Evolutionary conservation across 345 rosid species (phyloP).

Genomic region (Rhodamnia argentea): DNA sequence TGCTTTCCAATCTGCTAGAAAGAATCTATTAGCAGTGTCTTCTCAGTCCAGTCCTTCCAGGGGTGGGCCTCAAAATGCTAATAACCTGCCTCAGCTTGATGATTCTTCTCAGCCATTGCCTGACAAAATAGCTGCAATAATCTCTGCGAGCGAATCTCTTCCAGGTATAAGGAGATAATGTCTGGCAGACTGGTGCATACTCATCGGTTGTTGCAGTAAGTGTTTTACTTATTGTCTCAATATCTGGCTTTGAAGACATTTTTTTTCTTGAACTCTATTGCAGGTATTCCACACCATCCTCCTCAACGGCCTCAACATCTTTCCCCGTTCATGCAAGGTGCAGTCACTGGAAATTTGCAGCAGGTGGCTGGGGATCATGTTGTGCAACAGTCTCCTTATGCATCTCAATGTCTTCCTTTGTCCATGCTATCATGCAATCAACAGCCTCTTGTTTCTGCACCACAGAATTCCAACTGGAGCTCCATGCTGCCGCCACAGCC

Average conservation of each 20-base stretch:
- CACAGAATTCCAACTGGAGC: conserved; percentile 15
- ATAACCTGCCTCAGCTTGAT: conserved; percentile 9
- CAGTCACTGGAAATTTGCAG: not conserved
- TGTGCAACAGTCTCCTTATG: conserved; percentile 5
- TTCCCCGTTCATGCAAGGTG: conserved; percentile 6
- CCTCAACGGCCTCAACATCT: conserved; percentile 3
- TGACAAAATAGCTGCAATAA: conserved; percentile 3
- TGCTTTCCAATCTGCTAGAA: not conserved
- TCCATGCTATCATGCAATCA: conserved; percentile 24
- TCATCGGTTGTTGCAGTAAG: not conserved
- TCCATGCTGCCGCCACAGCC: conserved; percentile 13
- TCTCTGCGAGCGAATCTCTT: not conserved
- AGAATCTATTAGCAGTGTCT: conserved; percentile 5
- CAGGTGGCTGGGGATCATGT: not conserved
- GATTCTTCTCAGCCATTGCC: conserved; percentile 22
- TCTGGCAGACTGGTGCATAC: not conserved
- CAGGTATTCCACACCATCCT: conserved; percentile 7
- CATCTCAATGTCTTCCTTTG: conserved; percentile 13
- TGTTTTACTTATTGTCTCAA: not conserved
- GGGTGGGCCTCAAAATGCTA: conserved; percentile 11
- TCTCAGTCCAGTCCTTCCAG: conserved; percentile 5
- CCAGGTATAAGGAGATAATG: not conserved
- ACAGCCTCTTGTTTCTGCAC: conserved; percentile 12
- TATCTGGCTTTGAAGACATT: not conserved
- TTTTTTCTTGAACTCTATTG: not conserved